These are phyloP conservation scores for Madurella fahalii DNA, from an alignment of 2,329 filamentous ascomycete genomes.

Conservation along the genomic window DNA sequence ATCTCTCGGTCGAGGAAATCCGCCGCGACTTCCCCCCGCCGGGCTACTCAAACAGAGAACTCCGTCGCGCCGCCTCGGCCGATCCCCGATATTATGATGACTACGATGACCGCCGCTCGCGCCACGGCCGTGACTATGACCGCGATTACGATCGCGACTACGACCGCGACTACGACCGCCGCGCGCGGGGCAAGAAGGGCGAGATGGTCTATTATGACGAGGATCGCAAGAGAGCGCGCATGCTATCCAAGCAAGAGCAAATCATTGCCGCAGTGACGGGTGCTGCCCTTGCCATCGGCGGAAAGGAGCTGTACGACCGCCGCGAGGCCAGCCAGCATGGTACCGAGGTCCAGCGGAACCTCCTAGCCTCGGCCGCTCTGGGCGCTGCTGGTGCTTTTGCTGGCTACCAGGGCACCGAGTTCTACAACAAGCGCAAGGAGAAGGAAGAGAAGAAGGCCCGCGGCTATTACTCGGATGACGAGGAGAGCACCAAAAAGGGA, in stretches of 20 bases:
- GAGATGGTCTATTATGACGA: constrained; percentile 54
- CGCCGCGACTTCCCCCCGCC: constrained; percentile 79
- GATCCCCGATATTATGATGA: constrained; percentile 59
- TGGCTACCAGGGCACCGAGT: constrained; percentile 59
- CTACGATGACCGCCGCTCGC: constrained; percentile 45
- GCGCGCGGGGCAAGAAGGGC: constrained; percentile 48
- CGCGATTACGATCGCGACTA: constrained; percentile 44
- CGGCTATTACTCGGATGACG: constrained; percentile 57
- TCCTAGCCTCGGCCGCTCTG: constrained; percentile 56
- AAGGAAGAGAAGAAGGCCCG: constrained; percentile 54
- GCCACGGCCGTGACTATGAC: constrained; percentile 39
- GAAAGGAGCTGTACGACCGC: constrained; percentile 63
- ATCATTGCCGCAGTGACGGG: constrained; percentile 63
- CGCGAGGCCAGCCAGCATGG: constrained; percentile 52
- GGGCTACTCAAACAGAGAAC: constrained; percentile 45
- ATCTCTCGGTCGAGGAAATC: constrained; percentile 74
- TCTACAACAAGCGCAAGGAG: constrained; percentile 56
- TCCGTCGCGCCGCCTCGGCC: constrained; percentile 61
- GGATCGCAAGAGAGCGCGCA: constrained; percentile 50
- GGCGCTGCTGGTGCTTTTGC: constrained; percentile 62
- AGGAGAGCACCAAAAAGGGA: constrained; percentile 51
- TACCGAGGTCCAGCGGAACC: constrained; percentile 51
- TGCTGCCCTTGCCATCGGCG: constrained; percentile 60
- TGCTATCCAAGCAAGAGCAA: constrained; percentile 60
- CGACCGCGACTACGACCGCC: constrained; percentile 44